Evolutionary conservation across 2,329 filamentous ascomycete species (phyloP), one percentile per base, ranked within the genome.

Genomic region (Leptosphaerulina australis): DNA sequence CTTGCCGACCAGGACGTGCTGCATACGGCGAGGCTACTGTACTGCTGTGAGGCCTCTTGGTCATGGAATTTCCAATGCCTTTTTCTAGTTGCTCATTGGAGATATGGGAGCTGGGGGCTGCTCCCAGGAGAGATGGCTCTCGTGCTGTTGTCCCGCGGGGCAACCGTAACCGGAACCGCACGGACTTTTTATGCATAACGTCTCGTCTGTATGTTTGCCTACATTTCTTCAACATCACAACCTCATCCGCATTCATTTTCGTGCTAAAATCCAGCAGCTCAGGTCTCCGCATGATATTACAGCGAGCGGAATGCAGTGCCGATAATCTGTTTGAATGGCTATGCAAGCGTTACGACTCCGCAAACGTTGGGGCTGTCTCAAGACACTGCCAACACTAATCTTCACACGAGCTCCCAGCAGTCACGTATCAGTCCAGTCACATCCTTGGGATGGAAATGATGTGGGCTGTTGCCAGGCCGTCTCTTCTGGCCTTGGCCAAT

Each of bases 1-100:
- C 43, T 36, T 62, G 56, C 22, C 55, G 54, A 22, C 53, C 59
- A 20, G 52, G 38, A 30, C 44, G 46, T 26, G 53, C 56, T 38
- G 52, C 58, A 50, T 58, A 55, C 39, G 59, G 64, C 48, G 59
- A 53, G 29, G 57, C 44, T 48, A 52, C 40, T 35, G 58, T 53
- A 48, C 55, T 58, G 40, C 66, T 63, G 48, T 55, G 56, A 20
- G 67, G 35, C 56, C 68, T 64, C 59, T 71, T 72, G 58, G 65
- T 71, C 69, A 72, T 72, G 64, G 60, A 66, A 71, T 67, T 36
- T 38, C 50, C 50, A 26, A 37, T 30, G 46, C 35, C 41, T 26
- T 35, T 17, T 30, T 33, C 22, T n/a, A 25, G 28, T 41, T 14
- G 33, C 26, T 28, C 38, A 43, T 34, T 33, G 10, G 33, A 31